Evolutionary conservation across 805 yeast species (phyloP).

Genomic region (Candida xiaguanensis): DNA sequence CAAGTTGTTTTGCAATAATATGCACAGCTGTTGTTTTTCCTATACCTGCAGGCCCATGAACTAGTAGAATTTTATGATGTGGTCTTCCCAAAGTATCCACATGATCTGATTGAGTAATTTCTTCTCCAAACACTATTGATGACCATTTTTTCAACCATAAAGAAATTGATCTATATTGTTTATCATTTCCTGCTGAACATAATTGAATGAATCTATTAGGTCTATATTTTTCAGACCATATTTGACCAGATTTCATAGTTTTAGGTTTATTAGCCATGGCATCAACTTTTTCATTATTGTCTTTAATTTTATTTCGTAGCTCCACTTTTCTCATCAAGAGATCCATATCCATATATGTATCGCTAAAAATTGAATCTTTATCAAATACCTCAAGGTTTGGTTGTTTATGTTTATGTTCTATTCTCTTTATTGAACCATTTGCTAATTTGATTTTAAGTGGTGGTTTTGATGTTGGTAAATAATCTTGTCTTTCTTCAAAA

Average conservation of each 20-base stretch:
- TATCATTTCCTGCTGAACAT: constrained; percentile 45
- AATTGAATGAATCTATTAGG: constrained; percentile 33
- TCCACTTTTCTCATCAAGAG: constrained; percentile 18
- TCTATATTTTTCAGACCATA: constrained; percentile 41
- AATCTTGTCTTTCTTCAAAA: neutral
- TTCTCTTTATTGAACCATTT: constrained; percentile 15
- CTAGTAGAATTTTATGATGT: constrained; percentile 56
- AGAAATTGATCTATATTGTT: constrained; percentile 33
- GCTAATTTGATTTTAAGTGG: constrained; percentile 17
- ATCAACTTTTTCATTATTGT: constrained; percentile 11
- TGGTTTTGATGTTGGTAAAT: constrained; percentile 3
- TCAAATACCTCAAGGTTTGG: neutral
- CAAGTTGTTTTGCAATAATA: constrained; percentile 75
- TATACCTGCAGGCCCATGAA: constrained; percentile 91
- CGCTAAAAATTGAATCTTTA: constrained; percentile 1
- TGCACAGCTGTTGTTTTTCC: constrained; percentile 93
- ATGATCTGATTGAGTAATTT: constrained; percentile 2
- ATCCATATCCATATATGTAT: constrained; percentile 17
- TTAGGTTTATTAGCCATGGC: neutral
- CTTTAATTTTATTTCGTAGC: constrained; percentile 14
- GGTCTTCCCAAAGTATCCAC: constrained; percentile 35
- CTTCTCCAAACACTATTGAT: constrained; percentile 26
- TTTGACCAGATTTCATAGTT: constrained; percentile 26
- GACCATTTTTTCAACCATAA: constrained; percentile 42
- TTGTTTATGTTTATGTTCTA: constrained; percentile 11